Percentiles rank a stretch among this genome's conserved stretches.
Conservation (phyloP, 306 rosid species). For the Vigna radiata region DNA sequence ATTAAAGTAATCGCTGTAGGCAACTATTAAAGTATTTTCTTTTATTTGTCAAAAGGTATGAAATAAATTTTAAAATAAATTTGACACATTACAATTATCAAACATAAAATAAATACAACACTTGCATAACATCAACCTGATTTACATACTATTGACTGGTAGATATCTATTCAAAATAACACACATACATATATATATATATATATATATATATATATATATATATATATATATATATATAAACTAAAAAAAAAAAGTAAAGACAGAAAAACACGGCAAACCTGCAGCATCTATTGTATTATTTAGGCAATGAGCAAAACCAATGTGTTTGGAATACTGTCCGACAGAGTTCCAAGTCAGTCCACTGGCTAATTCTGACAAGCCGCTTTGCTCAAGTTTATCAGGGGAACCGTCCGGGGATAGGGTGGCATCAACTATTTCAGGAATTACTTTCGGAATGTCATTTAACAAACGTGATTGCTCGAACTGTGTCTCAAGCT, state of each 20-base stretch:
- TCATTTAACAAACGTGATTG: conserved; percentile 61
- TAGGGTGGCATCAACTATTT: conserved; percentile 44
- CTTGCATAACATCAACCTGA: not conserved
- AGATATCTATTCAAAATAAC: not conserved
- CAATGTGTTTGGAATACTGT: conserved; percentile 29
- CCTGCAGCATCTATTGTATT: conserved; percentile 51
- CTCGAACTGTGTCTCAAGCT: conserved; percentile 61
- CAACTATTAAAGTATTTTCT: not conserved
- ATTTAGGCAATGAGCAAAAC: conserved; percentile 34
- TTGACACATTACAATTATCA: not conserved
- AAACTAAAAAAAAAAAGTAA: not conserved
- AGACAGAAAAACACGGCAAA: conserved; percentile 36
- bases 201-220: not conserved
- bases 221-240: not conserved
- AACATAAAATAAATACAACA: not conserved
- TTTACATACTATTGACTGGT: not conserved
- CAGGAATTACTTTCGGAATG: conserved; percentile 68
- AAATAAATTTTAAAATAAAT: not conserved
- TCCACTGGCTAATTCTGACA: conserved; percentile 39
- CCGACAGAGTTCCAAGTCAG: conserved; percentile 41
- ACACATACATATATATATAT: no score
- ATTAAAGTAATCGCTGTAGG: not conserved
- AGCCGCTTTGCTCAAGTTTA: conserved; percentile 48
- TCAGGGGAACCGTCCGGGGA: conserved; percentile 46
- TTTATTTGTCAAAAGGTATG: not conserved